Evolutionary conservation across 129 eudicot species (phyloP).

Genomic region (Cynara cardunculus): DNA sequence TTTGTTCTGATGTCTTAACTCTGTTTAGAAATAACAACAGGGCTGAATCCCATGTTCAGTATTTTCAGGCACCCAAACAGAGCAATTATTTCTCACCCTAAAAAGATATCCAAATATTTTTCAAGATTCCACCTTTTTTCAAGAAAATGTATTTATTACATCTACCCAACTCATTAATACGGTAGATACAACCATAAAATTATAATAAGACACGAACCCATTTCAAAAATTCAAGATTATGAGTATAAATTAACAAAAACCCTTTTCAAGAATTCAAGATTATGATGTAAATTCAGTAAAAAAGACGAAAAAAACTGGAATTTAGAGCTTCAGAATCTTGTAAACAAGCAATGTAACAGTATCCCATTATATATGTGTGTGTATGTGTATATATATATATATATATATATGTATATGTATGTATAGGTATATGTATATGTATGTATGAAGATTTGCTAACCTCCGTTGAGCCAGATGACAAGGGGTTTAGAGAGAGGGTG

Average conservation of each 20-base stretch:
- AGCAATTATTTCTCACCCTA: constrained; percentile 26
- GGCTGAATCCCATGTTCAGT: constrained; percentile 31
- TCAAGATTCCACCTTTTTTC: constrained; percentile 37
- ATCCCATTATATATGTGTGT: not conserved
- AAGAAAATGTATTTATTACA: constrained; percentile 33
- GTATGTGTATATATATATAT: too few species aligned
- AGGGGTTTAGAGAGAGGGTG: constrained; percentile 63
- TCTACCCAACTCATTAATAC: constrained; percentile 31
- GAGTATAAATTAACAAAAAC: not conserved
- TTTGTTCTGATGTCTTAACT: constrained; percentile 22
- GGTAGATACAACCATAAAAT: constrained; percentile 34
- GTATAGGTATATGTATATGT: not conserved
- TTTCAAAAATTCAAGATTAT: not conserved
- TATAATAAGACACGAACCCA: not conserved
- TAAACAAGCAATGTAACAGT: constrained; percentile 38
- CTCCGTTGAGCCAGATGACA: constrained; percentile 97
- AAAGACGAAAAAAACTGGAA: not conserved
- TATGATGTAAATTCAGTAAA: not conserved
- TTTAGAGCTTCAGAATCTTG: not conserved
- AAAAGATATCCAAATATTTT: constrained; percentile 24
- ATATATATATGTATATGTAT: not conserved
- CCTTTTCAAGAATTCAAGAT: not conserved
- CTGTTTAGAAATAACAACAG: constrained; percentile 37
- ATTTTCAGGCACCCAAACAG: constrained; percentile 34
- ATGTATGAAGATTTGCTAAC: constrained; percentile 16